Base-by-base conservation (phyloP, 805 yeast species). In the Ogataea minuta region DNA sequence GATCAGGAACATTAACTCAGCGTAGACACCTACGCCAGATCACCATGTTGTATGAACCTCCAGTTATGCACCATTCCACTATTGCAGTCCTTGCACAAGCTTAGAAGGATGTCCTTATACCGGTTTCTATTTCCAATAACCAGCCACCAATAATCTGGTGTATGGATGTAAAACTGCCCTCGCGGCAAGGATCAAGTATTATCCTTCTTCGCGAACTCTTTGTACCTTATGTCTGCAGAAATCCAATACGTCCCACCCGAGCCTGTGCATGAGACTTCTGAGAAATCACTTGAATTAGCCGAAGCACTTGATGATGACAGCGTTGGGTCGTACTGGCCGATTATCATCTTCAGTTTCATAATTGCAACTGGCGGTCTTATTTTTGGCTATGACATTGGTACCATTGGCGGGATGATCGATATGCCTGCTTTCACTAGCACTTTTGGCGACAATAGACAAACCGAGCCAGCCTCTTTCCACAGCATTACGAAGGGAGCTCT, bases 361-460 rank as follows among this genome's bases (percentile, higher is more conserved):
- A 57, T 63, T 16, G 52, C 63, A 6, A 32, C 56, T 3, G 61
- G 65, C 9, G 69, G 68, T 2, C 46, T 64, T 6, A 39, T 60
- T 1, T 64, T 61, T 36, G 69, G 69, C 1, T 62, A 54, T 42
- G 69, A 64, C 47, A 61, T 64, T 23, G 69, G 69, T 1, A 59
- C 60, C 1, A 49, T 64, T 32, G 68, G 68, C 4, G 68, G 66
- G 0, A 24, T 62, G 16, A 41, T 63, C 10, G 61, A 59, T 29
- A 45, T 60, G 35, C 59, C 64, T 4, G 25, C 51, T 4, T 63
- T 63, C 39, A 41, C 29, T 21, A 6, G 12, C 3, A 42, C 34
- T 0, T 62, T 39, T 48, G 66, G 63, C 2, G 56, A 62, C 31
- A 37, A 38, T 28, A 6, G 36, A 7, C 19, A 24, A 6, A 25